Conservation (phyloP, 345 rosid species). For the Rhizophora mangle region DNA sequence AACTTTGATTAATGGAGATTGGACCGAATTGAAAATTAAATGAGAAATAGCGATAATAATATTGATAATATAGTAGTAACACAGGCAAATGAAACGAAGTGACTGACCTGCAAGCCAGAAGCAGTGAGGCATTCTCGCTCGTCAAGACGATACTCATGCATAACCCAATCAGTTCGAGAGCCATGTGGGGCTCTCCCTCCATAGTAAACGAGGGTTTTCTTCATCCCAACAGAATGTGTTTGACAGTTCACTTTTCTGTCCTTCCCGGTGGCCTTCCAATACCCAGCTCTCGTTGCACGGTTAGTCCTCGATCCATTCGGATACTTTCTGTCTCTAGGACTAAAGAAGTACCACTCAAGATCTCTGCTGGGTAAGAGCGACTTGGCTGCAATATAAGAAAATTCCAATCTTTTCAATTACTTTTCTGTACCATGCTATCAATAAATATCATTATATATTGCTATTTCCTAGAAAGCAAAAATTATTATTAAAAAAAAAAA, state of each 20-base stretch:
- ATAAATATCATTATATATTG: not conserved
- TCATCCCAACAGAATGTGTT: conserved; percentile 70
- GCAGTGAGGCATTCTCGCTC: conserved; percentile 75
- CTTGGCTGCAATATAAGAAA: conserved; percentile 47
- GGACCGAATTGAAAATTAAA: conserved; percentile 25
- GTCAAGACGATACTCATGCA: conserved; percentile 96
- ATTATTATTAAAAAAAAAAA: not conserved
- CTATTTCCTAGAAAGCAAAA: not conserved
- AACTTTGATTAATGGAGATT: conserved; percentile 7
- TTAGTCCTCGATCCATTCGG: conserved; percentile 96
- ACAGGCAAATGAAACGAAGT: not conserved
- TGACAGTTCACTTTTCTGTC: conserved; percentile 86
- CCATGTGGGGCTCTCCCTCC: conserved; percentile 98
- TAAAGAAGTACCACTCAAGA: conserved; percentile 93
- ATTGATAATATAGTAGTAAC: too few relatives aligned
- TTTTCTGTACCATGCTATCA: not conserved
- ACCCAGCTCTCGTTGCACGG: conserved; percentile 94
- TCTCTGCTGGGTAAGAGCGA: conserved; percentile 92
- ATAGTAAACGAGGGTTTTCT: conserved; percentile 92
- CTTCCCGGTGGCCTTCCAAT: conserved; percentile 98
- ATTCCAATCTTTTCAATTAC: not conserved
- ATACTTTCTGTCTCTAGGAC: conserved; percentile 91
- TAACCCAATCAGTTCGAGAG: conserved; percentile 84
- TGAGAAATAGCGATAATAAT: not conserved
- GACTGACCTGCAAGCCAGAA: conserved; percentile 62